phyloP scores from a whole-genome alignment of 805 yeast genomes.

The Starmerella khaoyaiensis region DNA sequence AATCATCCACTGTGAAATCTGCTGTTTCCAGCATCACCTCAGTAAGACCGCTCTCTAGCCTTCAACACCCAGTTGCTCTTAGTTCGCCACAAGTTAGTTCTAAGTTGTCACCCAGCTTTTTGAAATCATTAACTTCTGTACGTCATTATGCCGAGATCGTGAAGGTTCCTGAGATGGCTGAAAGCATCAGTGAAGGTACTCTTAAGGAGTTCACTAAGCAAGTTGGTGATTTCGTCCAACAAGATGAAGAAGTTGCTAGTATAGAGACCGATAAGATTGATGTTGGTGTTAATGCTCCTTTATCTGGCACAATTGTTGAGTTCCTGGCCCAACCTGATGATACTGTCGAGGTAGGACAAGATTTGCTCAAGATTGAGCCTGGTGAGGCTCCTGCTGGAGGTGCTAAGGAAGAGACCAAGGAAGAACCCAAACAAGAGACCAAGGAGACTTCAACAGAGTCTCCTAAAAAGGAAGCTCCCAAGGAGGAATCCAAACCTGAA shows the following conservation, averaged over 20 bases:
- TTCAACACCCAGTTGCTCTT: constrained; percentile 6
- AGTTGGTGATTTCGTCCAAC: constrained; percentile 78
- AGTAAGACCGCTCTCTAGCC: constrained; percentile 8
- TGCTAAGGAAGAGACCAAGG: constrained; percentile 24
- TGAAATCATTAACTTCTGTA: constrained; percentile 7
- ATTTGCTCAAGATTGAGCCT: constrained; percentile 72
- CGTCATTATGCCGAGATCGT: constrained; percentile 36
- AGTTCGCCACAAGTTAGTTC: not conserved
- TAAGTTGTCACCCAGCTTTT: too few species aligned
- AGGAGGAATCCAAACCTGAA: constrained; percentile 28
- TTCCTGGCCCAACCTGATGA: constrained; percentile 73
- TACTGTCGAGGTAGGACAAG: constrained; percentile 94
- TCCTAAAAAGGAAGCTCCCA: constrained; percentile 43
- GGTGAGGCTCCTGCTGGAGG: constrained; percentile 56
- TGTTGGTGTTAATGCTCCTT: constrained; percentile 90
- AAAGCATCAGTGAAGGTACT: constrained; percentile 94
- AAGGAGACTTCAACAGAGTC: constrained; percentile 90
- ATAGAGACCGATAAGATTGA: constrained; percentile 98
- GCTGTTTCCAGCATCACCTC: constrained; percentile 1
- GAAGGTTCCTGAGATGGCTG: constrained; percentile 97
- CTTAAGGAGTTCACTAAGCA: constrained; percentile 44
- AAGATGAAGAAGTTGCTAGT: constrained; percentile 87
- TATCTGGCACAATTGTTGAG: constrained; percentile 79
- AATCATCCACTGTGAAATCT: not conserved
- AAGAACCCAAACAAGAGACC: constrained; percentile 19